phyloP scores from a whole-genome alignment of 345 rosid species.

The Ailanthus altissimus region DNA sequence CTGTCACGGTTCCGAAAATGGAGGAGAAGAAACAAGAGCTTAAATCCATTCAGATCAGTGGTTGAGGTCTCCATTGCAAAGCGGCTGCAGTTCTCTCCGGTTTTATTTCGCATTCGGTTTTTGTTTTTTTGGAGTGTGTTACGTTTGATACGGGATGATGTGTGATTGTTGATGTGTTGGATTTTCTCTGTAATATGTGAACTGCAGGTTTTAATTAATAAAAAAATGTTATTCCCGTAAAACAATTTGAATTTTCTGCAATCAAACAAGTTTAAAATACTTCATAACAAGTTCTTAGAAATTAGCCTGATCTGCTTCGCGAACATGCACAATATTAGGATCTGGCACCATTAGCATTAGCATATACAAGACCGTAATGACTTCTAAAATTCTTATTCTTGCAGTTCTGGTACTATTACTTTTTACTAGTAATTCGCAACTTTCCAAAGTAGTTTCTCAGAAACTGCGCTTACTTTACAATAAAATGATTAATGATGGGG shows the following conservation, averaged over 20 bases:
- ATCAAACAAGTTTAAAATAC: neutral
- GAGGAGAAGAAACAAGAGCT: constrained; percentile 28
- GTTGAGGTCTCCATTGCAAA: constrained; percentile 6
- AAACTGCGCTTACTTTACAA: too few relatives aligned
- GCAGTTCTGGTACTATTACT: too few relatives aligned
- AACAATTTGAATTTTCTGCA: neutral
- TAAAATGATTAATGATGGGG: too few relatives aligned
- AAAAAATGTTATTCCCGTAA: constrained; percentile 6
- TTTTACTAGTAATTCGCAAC: too few relatives aligned
- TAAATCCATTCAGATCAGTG: constrained; percentile 29
- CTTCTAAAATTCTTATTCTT: too few relatives aligned
- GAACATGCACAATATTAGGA: too few relatives aligned
- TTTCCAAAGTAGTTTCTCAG: too few relatives aligned
- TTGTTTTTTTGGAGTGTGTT: neutral
- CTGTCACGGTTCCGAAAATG: constrained; percentile 27
- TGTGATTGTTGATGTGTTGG: neutral
- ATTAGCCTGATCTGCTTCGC: too few relatives aligned
- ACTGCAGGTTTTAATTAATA: neutral
- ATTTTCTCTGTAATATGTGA: neutral
- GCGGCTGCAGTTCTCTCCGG: neutral
- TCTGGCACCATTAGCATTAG: too few relatives aligned
- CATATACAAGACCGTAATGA: too few relatives aligned
- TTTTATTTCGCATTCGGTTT: neutral
- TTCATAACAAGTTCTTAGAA: too few relatives aligned
- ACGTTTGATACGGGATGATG: neutral